Evolutionary conservation across 139 green algal genomes (phyloP), one percentile per base, ranked within the genome.

Genomic region (Micractinium conductrix): DNA sequence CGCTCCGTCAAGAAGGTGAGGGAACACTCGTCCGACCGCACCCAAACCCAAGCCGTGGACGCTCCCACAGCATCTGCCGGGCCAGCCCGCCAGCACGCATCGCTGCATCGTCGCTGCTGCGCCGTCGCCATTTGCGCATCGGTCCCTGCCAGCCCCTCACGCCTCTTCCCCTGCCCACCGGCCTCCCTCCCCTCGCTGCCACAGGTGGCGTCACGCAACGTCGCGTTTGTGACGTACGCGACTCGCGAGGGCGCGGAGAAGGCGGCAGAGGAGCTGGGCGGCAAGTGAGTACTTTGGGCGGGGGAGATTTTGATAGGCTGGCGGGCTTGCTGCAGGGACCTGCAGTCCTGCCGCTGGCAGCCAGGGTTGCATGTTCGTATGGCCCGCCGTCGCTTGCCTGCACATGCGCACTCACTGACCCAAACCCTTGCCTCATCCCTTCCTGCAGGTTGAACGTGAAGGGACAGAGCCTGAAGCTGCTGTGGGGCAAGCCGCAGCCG

Each of bases 191-290:
- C n/a, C n/a, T n/a, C n/a, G n/a, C n/a, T n/a, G n/a, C n/a, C n/a
- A n/a, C n/a, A n/a, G n/a, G n/a, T 94, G 62, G 84, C 90, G 26
- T 62, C 81, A 19, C 92, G 93, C 74, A 87, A 85, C 67, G 98
- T 93, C 80, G 95, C 94, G 4, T 98, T 99, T 88, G 88, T 99
- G 4, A 97, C 95, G 0, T 98, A 94, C 81, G 90, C 89, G 9
- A 88, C 85, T 10, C 90, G 96, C n/a, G 84, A 68, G 2, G 93
- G 68, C 4, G 97, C 97, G 10, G 97, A 99, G 92, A 87, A 88
- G 53, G 97, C 97, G 1, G 96, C 95, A 28, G 93, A 96, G 65
- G 91, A 90, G 50, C 84, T 97, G 40, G 73, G 84, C 43, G 89
- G 90, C 50, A 80, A 79, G 80, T 84, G 79, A 84, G 78, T 38